These are phyloP conservation scores for Ajuga reptans DNA, from an alignment of 305 asterid species.

Conservation along the genomic window DNA sequence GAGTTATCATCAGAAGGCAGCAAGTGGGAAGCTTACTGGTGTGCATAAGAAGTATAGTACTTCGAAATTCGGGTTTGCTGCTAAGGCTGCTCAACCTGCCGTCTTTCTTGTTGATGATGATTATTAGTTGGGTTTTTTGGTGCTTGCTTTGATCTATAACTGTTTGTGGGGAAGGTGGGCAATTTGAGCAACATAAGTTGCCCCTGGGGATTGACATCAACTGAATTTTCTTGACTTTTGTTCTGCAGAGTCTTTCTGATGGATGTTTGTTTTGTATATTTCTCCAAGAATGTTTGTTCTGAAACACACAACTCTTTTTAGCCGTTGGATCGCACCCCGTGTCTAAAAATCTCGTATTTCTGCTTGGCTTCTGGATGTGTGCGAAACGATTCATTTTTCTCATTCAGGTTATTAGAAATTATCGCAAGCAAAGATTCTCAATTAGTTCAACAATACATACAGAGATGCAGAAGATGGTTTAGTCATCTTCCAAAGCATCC, in stretches of 20 bases:
- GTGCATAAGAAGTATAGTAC: slow-evolving; percentile 65
- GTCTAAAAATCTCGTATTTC: no score
- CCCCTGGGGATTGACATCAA: slow-evolving; percentile 5
- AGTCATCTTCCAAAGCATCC: neutral
- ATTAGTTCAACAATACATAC: neutral
- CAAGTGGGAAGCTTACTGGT: slow-evolving; percentile 54
- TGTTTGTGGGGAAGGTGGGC: neutral
- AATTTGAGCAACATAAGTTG: slow-evolving; percentile 40
- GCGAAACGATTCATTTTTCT: no score
- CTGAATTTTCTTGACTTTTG: neutral
- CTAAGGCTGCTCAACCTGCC: slow-evolving; percentile 50
- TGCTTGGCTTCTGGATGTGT: no score
- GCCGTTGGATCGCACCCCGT: no score
- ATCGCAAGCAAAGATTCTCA: neutral
- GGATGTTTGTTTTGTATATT: neutral
- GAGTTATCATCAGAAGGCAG: slow-evolving; percentile 51
- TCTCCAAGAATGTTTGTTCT: neutral
- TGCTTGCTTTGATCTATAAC: no score
- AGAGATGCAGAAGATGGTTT: neutral
- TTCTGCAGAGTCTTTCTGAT: neutral
- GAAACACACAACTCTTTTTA: neutral
- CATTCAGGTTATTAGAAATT: neutral
- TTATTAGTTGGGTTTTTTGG: no score
- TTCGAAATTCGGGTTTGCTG: slow-evolving; percentile 54
- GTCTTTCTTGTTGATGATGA: slow-evolving; percentile 36